Evolutionary conservation across 2,329 filamentous ascomycete species (phyloP).

Genomic region (Berkeleyomyces basicola): DNA sequence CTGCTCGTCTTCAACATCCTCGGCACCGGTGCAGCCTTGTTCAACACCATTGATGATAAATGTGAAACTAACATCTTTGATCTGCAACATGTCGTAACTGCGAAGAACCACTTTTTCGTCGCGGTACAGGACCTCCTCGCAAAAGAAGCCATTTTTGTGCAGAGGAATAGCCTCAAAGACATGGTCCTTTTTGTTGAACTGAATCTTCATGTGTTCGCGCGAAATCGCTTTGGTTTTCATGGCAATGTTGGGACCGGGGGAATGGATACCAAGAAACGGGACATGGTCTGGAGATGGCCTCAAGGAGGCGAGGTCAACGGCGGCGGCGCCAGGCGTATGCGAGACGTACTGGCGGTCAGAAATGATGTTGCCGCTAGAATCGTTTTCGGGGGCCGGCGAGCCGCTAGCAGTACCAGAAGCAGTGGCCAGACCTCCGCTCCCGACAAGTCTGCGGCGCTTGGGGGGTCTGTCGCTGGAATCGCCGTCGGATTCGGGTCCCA

Average conservation of each 20-base stretch:
- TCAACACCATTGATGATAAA: constrained; percentile 54
- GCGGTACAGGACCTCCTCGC: constrained; percentile 42
- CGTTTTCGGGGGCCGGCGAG: constrained; percentile 1
- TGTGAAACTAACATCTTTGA: constrained; percentile 51
- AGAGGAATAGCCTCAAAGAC: constrained; percentile 48
- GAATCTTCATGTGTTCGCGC: constrained; percentile 54
- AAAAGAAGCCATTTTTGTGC: constrained; percentile 52
- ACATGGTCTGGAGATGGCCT: constrained; percentile 44
- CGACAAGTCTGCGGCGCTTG: constrained; percentile 3
- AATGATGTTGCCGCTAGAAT: constrained; percentile 26
- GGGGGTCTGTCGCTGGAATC: constrained; percentile 26
- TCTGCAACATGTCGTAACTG: constrained; percentile 51
- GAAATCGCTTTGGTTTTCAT: constrained; percentile 56
- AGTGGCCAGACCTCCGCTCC: background rate
- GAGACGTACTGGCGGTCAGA: constrained; percentile 44
- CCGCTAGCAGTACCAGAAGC: background rate
- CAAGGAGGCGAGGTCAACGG: constrained; percentile 41
- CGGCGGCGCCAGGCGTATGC: constrained; percentile 40
- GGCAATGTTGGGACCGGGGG: constrained; percentile 43
- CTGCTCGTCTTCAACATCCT: constrained; percentile 35
- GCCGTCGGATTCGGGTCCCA: constrained; percentile 44
- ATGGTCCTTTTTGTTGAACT: constrained; percentile 45
- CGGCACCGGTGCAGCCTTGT: constrained; percentile 39
- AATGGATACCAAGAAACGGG: constrained; percentile 57
- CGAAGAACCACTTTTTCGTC: constrained; percentile 39